Evolutionary conservation across 2,329 filamentous ascomycete species (phyloP).

Genomic region (Ophioceras dolichostomum): DNA sequence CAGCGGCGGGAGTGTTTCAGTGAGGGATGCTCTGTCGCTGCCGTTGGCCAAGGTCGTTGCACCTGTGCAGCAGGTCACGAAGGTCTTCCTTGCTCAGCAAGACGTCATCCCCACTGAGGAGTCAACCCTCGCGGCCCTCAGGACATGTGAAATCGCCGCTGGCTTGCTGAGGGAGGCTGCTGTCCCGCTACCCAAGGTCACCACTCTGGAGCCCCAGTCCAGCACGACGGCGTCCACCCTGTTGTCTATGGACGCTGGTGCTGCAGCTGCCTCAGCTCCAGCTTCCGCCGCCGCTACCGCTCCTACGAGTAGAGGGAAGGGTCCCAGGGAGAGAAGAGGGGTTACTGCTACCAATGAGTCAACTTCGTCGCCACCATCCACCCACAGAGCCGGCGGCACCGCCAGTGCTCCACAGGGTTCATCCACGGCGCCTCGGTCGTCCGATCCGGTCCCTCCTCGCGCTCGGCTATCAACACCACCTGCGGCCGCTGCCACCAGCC

Average conservation of each 20-base stretch:
- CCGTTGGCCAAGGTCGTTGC: slow-evolving; percentile 25
- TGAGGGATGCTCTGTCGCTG: no score
- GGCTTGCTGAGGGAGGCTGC: slow-evolving; percentile 17
- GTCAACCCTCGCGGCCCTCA: slow-evolving; percentile 29
- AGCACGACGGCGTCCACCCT: slow-evolving; percentile 40
- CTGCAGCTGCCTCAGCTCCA: not conserved
- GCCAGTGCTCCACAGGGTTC: no score
- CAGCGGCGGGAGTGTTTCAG: no score
- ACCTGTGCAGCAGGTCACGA: slow-evolving; percentile 27
- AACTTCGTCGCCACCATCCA: not conserved
- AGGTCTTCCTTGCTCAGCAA: slow-evolving; percentile 29
- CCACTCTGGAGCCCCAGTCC: slow-evolving; percentile 23
- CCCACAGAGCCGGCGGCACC: slow-evolving; percentile 1
- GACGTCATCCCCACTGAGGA: slow-evolving; percentile 30
- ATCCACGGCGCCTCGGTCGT: slow-evolving; percentile 2
- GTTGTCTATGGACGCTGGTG: slow-evolving; percentile 25
- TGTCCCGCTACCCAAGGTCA: slow-evolving; percentile 27
- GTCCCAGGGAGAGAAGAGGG: not conserved
- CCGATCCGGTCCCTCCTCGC: not conserved
- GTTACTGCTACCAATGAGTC: not conserved
- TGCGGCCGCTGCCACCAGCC: not conserved
- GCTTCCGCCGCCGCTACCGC: not conserved
- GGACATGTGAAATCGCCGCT: slow-evolving; percentile 30
- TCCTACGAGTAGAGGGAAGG: no score
- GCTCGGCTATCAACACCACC: no score